Base-by-base conservation (phyloP, 805 yeast species). In the Metahyphopichia silvanorum region DNA sequence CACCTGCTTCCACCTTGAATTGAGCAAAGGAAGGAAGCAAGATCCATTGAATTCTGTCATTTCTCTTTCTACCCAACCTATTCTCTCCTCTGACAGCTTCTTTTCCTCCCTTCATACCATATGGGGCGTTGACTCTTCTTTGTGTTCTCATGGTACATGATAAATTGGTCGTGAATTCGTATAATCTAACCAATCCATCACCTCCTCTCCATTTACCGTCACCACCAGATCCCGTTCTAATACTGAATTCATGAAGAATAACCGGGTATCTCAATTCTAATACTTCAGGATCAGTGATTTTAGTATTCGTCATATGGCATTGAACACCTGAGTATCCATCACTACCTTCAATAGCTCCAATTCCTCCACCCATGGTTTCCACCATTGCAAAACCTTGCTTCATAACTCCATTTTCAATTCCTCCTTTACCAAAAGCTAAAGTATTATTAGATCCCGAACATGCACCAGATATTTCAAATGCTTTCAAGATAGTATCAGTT, bases 11-110 rank as follows among this genome's bases (percentile, higher is more conserved):
- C 34, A 77, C 68, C 8, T 63, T 49, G 2, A 83, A 39, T 55
- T 82, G 82, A 14, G 93, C 94, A 5, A 89, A 88, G 15, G 86
- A 65, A 39, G 70, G 77, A 21, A 72, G 25, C 16, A 39, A 36
- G 16, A 41, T 49, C 53, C 53, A 49, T 23, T 47, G 44, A 12
- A 49, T 39, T 10, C 46, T 49, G 29, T 45, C 40, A 8, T 21
- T 25, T 59, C 24, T 59, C 47, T 41, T 68, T 65, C 41, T 57
- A 48, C 34, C 58, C 57, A 22, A 50, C 37, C 18, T 45, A 33
- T 21, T 59, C 46, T 55, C 29, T 66, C 54, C 82, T 76, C 74
- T 22, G n/a, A 38, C 39, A 27, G 50, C 53, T 21, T 36, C 40
- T 2, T 39, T 44, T 11, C 53, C 53, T 6, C 53, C 52, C 63